Evolutionary conservation across 2,329 filamentous ascomycete species (phyloP), one percentile per base, ranked within the genome.

Genomic region (Apiospora phragmitis): DNA sequence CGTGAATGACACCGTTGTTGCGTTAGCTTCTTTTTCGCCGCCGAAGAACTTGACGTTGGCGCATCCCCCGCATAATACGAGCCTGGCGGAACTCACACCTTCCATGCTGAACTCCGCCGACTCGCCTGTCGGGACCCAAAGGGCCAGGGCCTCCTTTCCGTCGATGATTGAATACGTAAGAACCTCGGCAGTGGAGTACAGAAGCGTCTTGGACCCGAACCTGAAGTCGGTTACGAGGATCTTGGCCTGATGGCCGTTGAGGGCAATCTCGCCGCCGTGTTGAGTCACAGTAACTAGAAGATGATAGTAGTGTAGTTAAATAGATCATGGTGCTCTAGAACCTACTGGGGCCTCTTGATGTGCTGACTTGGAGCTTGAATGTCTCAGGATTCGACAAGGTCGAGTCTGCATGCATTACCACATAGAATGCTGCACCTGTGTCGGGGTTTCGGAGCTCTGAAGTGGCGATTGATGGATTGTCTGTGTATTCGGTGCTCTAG

Each of bases 231-330:
- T 89, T 0, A 89, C 86, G 4, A 91, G 77, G 21, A 91, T 87
- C 81, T 91, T 91, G 9, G 88, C 86, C 70, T 90, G 87, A 47
- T 90, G 87, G 1, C 90, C 90, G 70, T 90, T 85, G 51, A 92
- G 82, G 7, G 85, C 81, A 62, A 90, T 85, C 0, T 78, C 76
- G 0, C 81, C 81, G 1, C 81, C 83, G 65, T 85, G 81, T 70
- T 85, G 85, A 1, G 89, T 89, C 18, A 91, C 82, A 0, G 84
- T 86, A 11, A 90, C 74, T 73, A 65, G 4, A 6, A 1, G 5
- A 35, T 14, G 24, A 55, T 11, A 72, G 41, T 62, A 12, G 24
- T 71, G 38, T 41, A 11, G 38, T 9, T 11, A 42, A 72, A 16
- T 18, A n/a, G 29, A 6, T 4, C 3, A 8, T 3, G 35, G 11